Percentiles rank a stretch among this genome's conserved stretches.
Evolutionary conservation across 192 early-diverging fungal species (phyloP).

Genomic region (Neocallimastix lanati): DNA sequence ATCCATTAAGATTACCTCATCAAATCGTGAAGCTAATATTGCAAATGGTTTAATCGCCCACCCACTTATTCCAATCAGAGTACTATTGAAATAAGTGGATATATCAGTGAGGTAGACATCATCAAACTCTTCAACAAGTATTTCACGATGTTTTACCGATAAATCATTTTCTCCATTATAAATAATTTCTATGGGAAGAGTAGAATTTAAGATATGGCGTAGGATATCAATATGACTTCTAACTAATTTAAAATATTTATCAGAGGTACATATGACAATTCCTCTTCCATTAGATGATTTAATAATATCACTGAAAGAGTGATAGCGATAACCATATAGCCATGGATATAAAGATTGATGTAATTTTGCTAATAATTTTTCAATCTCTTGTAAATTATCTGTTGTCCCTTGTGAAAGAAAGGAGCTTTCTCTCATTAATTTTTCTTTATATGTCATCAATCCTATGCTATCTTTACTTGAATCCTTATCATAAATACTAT

Average conservation of each 20-base stretch:
- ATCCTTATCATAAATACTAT: too few species aligned
- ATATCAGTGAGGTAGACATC: conserved; percentile 14
- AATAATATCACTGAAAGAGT: not conserved
- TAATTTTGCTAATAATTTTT: not conserved
- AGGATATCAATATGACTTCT: conserved; percentile 15
- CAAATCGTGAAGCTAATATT: too few species aligned
- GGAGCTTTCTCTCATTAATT: too few species aligned
- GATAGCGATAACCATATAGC: not conserved
- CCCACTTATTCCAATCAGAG: conserved; percentile 18
- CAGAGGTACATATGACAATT: conserved; percentile 26
- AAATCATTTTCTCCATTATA: conserved; percentile 23
- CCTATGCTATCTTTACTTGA: too few species aligned
- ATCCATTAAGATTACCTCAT: conserved; percentile 45
- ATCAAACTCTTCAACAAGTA: conserved; percentile 10
- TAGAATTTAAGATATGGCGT: conserved; percentile 16
- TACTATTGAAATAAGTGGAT: conserved; percentile 12
- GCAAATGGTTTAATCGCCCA: conserved; percentile 54
- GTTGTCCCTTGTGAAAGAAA: too few species aligned
- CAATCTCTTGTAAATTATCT: too few species aligned
- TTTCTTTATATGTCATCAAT: too few species aligned
- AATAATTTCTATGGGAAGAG: conserved; percentile 38
- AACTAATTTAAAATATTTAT: conserved; percentile 18
- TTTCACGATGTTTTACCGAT: conserved; percentile 2
- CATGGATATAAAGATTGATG: not conserved
- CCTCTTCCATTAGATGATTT: conserved; percentile 8